phyloP scores from a whole-genome alignment of 2,329 filamentous ascomycete species.

The Neofusicoccum umdonicola region DNA sequence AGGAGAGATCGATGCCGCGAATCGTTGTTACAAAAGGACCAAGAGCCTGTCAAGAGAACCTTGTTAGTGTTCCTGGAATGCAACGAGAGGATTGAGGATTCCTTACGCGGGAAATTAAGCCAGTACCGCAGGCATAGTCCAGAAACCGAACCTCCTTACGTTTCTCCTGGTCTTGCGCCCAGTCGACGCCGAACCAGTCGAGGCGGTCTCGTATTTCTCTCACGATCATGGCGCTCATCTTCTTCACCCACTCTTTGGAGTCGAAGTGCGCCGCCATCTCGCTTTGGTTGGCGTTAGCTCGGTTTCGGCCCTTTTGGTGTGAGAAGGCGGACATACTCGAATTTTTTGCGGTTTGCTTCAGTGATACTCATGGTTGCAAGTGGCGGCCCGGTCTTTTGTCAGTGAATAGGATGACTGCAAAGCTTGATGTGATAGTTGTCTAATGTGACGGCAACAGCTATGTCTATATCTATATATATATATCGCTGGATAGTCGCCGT shows the following conservation, averaged over 20 bases:
- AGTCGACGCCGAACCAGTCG: constrained; percentile 62
- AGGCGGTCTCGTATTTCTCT: constrained; percentile 53
- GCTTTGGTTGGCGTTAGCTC: constrained; percentile 34
- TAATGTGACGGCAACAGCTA: not conserved
- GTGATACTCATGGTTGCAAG: constrained; percentile 20
- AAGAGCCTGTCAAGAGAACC: constrained; percentile 49
- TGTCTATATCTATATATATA: not conserved
- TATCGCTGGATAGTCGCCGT: not conserved
- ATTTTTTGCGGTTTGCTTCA: constrained; percentile 36
- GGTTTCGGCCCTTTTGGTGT: not conserved
- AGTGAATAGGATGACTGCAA: not conserved
- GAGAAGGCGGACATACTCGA: constrained; percentile 27
- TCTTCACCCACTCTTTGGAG: constrained; percentile 50
- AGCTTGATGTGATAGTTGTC: not conserved
- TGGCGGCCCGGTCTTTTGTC: not conserved
- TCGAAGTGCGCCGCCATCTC: constrained; percentile 58
- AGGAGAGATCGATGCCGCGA: constrained; percentile 67
- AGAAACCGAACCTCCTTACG: constrained; percentile 52
- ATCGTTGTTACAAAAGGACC: constrained; percentile 62
- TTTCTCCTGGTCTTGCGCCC: constrained; percentile 33
- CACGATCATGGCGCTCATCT: constrained; percentile 54
- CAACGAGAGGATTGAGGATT: not conserved
- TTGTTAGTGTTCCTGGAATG: constrained; percentile 1
- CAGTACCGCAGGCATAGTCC: constrained; percentile 76
- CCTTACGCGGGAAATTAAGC: constrained; percentile 61